A percentile compares a stretch with the other conserved stretches of the same genome.
Conservation (phyloP, 129 eudicot genomes). For the Mikania micrantha region DNA sequence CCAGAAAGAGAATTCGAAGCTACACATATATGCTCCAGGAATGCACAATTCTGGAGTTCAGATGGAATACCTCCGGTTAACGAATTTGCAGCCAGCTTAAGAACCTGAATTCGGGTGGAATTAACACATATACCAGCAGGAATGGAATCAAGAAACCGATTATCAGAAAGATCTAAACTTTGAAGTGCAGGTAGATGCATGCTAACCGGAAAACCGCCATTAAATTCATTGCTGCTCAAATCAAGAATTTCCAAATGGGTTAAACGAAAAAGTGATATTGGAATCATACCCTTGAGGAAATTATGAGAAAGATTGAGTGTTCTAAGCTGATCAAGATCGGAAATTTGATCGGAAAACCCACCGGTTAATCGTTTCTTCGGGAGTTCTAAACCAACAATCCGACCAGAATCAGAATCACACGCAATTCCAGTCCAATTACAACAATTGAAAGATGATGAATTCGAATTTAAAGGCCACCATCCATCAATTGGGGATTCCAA, state of each 20-base stretch:
- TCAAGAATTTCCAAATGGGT: conserved; percentile 41
- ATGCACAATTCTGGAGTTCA: conserved; percentile 34
- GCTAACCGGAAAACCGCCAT: conserved; percentile 33
- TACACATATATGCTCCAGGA: conserved; percentile 31
- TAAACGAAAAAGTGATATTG: conserved; percentile 33
- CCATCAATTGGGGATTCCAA: conserved; percentile 43
- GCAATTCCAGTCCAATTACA: conserved; percentile 53
- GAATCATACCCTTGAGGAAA: conserved; percentile 39
- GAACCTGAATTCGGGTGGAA: conserved; percentile 27
- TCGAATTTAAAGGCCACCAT: neutral
- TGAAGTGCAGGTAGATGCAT: conserved; percentile 34
- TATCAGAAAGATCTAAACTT: conserved; percentile 40
- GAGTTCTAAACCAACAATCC: conserved; percentile 46
- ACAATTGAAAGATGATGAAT: conserved; percentile 33
- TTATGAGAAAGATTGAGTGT: conserved; percentile 54
- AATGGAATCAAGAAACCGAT: conserved; percentile 32
- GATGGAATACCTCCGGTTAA: conserved; percentile 38
- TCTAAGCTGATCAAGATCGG: conserved; percentile 40
- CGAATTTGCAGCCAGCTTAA: conserved; percentile 26
- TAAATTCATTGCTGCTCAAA: conserved; percentile 37
- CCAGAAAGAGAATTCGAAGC: conserved; percentile 38
- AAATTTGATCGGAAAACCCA: conserved; percentile 32
- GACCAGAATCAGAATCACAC: conserved; percentile 36
- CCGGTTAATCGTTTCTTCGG: conserved; percentile 31
- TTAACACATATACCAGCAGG: conserved; percentile 38